Evolutionary conservation across 306 rosid species (phyloP), one percentile per base, ranked within the genome.

Genomic region (Hippophae tibetana): DNA sequence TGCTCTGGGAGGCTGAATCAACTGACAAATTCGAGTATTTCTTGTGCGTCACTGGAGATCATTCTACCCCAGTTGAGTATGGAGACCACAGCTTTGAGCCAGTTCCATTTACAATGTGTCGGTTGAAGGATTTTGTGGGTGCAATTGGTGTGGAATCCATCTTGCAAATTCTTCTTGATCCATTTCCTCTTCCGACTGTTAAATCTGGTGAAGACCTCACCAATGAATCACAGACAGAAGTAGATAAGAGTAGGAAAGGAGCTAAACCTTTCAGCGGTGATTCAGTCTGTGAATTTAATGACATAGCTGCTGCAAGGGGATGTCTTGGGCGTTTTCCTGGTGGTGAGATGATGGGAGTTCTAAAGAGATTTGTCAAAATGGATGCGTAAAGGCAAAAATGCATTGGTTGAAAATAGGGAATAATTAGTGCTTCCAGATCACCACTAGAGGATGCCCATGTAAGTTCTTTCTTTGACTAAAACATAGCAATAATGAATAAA

Each of bases 81-180:
- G 99, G 99, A 57, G 99, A 92, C 75, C 99, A 92, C 67, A 92
- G 99, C 84, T 92, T 83, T 43, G 99, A 92, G 77, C 81, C 99
- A 0, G 95, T 92, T 53, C 96, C 99, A 13, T 88, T 92, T 43
- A 47, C 96, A 5, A 60, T 88, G 1, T 92, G 99, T 40, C 62
- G 70, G 57, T 74, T 92, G 78, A 85, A 80, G 71, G 86, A 92
- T 78, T 87, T 85, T 8, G 82, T 85, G 45, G 78, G 77, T 5
- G 84, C 73, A 6, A 52, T 83, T 51, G 90, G 99, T 1, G 66
- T 54, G 7, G 93, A 92, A 70, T 75, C 95, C 27, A 31, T 92
- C 57, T n/a, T 52, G 48, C 68, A 38, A 62, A 73, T 49, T 54
- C 78, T 81, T 44, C 89, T 82, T 2, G 84, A 92, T 11, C 75